These are phyloP conservation scores for Tilletia horrida DNA, from an alignment of 1,284 basidiomycete species.

Conservation along the genomic window DNA sequence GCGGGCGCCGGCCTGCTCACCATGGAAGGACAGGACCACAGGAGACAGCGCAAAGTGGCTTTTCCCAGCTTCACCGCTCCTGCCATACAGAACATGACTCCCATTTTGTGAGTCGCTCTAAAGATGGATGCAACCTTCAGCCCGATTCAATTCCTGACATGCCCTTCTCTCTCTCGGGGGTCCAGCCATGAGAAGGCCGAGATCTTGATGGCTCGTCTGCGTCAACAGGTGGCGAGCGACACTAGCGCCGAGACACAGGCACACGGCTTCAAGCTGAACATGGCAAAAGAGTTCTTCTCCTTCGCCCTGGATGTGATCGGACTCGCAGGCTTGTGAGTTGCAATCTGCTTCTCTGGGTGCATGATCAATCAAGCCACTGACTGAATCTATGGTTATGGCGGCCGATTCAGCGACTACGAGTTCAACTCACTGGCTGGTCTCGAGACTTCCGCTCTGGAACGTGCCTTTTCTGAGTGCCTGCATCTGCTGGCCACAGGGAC, in stretches of 20 bases:
- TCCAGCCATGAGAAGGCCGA: background rate
- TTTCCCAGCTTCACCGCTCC: slow-evolving; percentile 2
- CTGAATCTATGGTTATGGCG: too few relatives aligned
- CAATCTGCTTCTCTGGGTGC: too few relatives aligned
- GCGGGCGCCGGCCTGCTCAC: slow-evolving; percentile 3
- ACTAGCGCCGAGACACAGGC: background rate
- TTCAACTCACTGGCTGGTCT: background rate
- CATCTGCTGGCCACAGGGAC: slow-evolving; percentile 14
- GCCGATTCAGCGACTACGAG: background rate
- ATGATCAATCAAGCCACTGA: background rate
- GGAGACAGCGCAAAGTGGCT: slow-evolving; percentile 6
- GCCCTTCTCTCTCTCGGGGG: background rate
- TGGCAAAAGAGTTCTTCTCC: background rate
- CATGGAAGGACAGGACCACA: slow-evolving; percentile 1
- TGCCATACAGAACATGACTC: background rate
- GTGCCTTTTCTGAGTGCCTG: slow-evolving; percentile 40
- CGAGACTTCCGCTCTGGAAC: slow-evolving; percentile 65
- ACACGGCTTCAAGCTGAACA: background rate
- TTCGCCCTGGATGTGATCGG: slow-evolving; percentile 4
- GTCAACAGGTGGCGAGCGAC: background rate
- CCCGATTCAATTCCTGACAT: too few relatives aligned
- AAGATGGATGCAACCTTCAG: too few relatives aligned
- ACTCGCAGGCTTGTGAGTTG: background rate
- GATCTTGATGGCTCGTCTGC: background rate
- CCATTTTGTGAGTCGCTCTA: background rate